Conservation (phyloP, 2,329 filamentous ascomycete species). For the Davidsoniella neocaledoniae region DNA sequence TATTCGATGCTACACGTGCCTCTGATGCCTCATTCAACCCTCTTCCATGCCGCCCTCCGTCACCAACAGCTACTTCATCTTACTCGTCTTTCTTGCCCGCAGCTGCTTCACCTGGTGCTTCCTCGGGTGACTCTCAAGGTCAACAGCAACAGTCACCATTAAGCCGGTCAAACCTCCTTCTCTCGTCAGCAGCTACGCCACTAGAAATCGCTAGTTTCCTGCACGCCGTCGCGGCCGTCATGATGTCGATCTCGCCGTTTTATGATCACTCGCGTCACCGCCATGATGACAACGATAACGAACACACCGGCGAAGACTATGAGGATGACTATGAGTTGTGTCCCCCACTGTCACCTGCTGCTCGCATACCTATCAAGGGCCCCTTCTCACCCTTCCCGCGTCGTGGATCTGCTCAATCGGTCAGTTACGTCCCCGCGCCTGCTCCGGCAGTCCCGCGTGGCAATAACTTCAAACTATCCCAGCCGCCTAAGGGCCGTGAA, state of each 20-base stretch:
- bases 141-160: slow-evolving; percentile 19
- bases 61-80: slow-evolving; percentile 17
- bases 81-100: slow-evolving; percentile 14
- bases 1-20: slow-evolving; percentile 29
- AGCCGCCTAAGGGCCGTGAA: slow-evolving; percentile 9
- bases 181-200: slow-evolving; percentile 37
- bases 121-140: slow-evolving; percentile 7
- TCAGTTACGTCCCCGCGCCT: slow-evolving; percentile 1
- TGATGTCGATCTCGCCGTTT: slow-evolving; percentile 24
- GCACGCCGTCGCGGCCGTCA: slow-evolving; percentile 32
- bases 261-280: slow-evolving; percentile 3
- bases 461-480: slow-evolving; percentile 10
- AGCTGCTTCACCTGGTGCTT: background rate
- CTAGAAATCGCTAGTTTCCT: slow-evolving; percentile 38
- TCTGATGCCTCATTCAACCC: slow-evolving; percentile 8
- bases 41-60: slow-evolving; percentile 14
- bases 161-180: slow-evolving; percentile 38
- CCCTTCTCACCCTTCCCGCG: slow-evolving; percentile 19
- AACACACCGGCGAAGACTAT: background rate
- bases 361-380: slow-evolving; percentile 18
- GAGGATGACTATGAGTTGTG: slow-evolving; percentile 1
- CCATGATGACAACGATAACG: background rate
- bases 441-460: slow-evolving; percentile 3
- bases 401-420: slow-evolving; percentile 8
- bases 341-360: slow-evolving; percentile 12